A percentile compares a stretch with the other conserved stretches of the same genome.
Conservation (phyloP, 1,284 basidiomycete genomes). For the Leccinum subatratum region DNA sequence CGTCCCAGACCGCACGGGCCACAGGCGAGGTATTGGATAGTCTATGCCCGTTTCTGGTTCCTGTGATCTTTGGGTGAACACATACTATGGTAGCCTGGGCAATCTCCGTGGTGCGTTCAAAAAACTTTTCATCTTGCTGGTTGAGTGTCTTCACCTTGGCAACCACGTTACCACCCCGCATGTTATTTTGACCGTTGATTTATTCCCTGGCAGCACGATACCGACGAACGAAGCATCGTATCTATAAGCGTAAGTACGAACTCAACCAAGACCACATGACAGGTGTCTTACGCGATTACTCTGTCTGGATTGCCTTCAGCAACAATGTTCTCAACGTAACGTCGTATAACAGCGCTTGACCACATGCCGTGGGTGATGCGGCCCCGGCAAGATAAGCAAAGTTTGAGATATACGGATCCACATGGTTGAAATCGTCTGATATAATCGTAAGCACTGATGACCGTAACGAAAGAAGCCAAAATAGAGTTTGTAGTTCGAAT, state of each 20-base stretch:
- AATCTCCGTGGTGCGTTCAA: conserved; percentile 90
- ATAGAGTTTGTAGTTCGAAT: too few relatives aligned
- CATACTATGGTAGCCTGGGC: conserved; percentile 92
- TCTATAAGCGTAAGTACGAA: conserved; percentile 36
- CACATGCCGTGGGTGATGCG: conserved; percentile 96
- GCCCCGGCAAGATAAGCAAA: conserved; percentile 94
- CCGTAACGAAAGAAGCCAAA: too few relatives aligned
- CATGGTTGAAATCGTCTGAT: conserved; percentile 96
- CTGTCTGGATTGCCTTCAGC: conserved; percentile 91
- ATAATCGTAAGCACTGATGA: conserved; percentile 49
- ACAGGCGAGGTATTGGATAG: conserved; percentile 90
- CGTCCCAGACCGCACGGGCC: conserved; percentile 95
- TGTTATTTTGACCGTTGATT: conserved; percentile 86
- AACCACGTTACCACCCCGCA: conserved; percentile 90
- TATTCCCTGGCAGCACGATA: conserved; percentile 94
- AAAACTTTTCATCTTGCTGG: conserved; percentile 81
- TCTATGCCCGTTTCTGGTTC: conserved; percentile 99
- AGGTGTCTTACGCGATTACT: conserved; percentile 67
- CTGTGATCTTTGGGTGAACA: conserved; percentile 98
- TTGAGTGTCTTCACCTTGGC: conserved; percentile 89
- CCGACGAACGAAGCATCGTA: conserved; percentile 93
- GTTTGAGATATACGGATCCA: conserved; percentile 97
- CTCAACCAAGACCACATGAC: conserved; percentile 1
- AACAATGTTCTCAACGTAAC: conserved; percentile 89
- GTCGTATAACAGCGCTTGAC: conserved; percentile 91